A percentile compares a stretch with the other conserved stretches of the same genome.
phyloP scores from a whole-genome alignment of 2,329 filamentous ascomycete genomes.

The Xylaria sp. region DNA sequence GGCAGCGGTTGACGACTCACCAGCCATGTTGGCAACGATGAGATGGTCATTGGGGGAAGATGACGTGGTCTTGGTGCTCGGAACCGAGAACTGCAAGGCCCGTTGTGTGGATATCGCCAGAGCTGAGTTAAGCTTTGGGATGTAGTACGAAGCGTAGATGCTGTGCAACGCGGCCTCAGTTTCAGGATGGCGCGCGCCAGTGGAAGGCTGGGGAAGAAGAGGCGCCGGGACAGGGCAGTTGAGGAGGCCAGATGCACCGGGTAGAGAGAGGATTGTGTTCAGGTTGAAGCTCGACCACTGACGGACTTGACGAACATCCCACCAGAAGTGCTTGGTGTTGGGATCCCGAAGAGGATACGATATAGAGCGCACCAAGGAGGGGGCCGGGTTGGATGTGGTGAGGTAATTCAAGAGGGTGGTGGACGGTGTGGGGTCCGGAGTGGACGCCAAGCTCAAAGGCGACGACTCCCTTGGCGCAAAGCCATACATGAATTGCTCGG shows the following conservation, averaged over 20 bases:
- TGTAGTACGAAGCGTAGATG: slow-evolving; percentile 79
- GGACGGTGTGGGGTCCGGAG: slow-evolving; percentile 55
- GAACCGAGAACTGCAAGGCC: slow-evolving; percentile 60
- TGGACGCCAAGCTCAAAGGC: slow-evolving; percentile 46
- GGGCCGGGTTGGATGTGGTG: slow-evolving; percentile 78
- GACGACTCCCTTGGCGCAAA: slow-evolving; percentile 53
- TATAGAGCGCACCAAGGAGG: slow-evolving; percentile 79
- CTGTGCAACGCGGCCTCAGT: slow-evolving; percentile 77
- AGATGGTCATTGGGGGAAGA: slow-evolving; percentile 57
- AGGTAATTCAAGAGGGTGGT: slow-evolving; percentile 82
- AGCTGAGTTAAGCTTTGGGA: slow-evolving; percentile 85
- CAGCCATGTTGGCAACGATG: slow-evolving; percentile 68
- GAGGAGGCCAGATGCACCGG: slow-evolving; percentile 74
- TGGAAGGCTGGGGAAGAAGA: slow-evolving; percentile 64
- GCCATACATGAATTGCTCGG: slow-evolving; percentile 55
- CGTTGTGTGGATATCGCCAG: slow-evolving; percentile 75
- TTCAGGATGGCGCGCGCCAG: slow-evolving; percentile 71
- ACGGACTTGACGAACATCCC: slow-evolving; percentile 88
- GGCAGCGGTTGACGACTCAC: slow-evolving; percentile 61
- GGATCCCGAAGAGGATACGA: slow-evolving; percentile 71
- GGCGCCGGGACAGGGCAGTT: slow-evolving; percentile 68
- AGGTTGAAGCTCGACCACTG: slow-evolving; percentile 83
- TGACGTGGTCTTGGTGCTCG: slow-evolving; percentile 40
- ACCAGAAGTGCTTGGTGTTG: slow-evolving; percentile 87
- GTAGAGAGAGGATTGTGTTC: slow-evolving; percentile 72